These are phyloP conservation scores for Escovopsis sp. DNA, from an alignment of 2,329 filamentous ascomycete genomes.

Conservation along the genomic window DNA sequence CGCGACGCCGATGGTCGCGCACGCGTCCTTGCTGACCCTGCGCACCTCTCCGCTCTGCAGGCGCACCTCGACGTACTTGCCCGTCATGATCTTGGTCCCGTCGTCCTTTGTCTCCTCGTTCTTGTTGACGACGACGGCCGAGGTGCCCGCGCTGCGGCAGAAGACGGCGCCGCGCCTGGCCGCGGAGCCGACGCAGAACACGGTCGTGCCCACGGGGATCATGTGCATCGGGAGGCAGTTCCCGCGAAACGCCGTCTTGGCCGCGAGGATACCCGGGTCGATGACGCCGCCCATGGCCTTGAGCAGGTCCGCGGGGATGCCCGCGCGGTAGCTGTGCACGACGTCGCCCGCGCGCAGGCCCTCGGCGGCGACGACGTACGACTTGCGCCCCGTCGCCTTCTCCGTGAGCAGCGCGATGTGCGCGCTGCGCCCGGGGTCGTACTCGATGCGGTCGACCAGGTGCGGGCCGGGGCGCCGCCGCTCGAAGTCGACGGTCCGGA, in stretches of 20 bases:
- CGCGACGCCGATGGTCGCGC: slow-evolving; percentile 83
- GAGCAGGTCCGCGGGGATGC: slow-evolving; percentile 76
- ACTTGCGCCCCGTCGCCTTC: slow-evolving; percentile 58
- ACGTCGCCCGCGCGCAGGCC: slow-evolving; percentile 84
- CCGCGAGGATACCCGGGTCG: slow-evolving; percentile 89
- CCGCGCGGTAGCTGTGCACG: slow-evolving; percentile 80
- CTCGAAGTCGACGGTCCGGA: slow-evolving; percentile 81
- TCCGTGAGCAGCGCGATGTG: slow-evolving; percentile 82
- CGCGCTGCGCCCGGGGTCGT: slow-evolving; percentile 83
- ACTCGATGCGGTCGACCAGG: slow-evolving; percentile 83
- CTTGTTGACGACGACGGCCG: slow-evolving; percentile 77
- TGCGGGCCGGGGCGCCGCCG: slow-evolving; percentile 69
- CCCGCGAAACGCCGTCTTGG: slow-evolving; percentile 83
- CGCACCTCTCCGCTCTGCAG: slow-evolving; percentile 89
- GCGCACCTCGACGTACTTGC: slow-evolving; percentile 68
- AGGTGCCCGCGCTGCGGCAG: slow-evolving; percentile 88
- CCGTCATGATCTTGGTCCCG: slow-evolving; percentile 46
- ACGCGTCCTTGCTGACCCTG: slow-evolving; percentile 79
- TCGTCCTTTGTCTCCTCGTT: slow-evolving; percentile 57
- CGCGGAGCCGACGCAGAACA: slow-evolving; percentile 77
- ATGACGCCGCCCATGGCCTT: slow-evolving; percentile 84
- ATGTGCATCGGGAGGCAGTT: slow-evolving; percentile 94
- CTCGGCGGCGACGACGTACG: slow-evolving; percentile 91
- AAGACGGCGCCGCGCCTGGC: slow-evolving; percentile 68
- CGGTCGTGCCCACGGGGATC: slow-evolving; percentile 84